These are phyloP conservation scores for Microsporum canis DNA, from an alignment of 2,329 filamentous ascomycete genomes.

Conservation along the genomic window DNA sequence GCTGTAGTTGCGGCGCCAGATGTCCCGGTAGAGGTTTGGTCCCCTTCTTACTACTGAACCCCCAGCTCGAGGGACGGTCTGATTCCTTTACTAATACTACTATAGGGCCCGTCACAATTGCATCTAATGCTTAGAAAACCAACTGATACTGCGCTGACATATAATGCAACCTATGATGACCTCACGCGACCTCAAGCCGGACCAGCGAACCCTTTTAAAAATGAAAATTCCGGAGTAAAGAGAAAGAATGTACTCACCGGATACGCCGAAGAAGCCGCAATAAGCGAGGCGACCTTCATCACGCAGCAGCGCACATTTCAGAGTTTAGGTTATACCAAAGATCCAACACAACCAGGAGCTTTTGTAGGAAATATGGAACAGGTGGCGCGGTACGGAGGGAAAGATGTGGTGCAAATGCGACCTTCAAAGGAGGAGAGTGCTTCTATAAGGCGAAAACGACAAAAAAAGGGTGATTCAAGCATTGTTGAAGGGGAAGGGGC, in stretches of 20 bases:
- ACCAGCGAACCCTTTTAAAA: conserved; percentile 64
- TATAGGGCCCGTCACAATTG: conserved; percentile 40
- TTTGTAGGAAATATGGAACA: conserved; percentile 40
- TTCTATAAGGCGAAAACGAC: conserved; percentile 58
- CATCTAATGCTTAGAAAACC: conserved; percentile 43
- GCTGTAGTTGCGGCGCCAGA: conserved; percentile 41
- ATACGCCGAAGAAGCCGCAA: conserved; percentile 71
- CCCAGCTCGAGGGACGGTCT: background rate
- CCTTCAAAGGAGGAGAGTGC: conserved; percentile 61
- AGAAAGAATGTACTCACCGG: conserved; percentile 78
- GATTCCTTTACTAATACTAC: conserved; percentile 24
- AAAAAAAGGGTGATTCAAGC: conserved; percentile 72
- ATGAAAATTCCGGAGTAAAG: conserved; percentile 49
- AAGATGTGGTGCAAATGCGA: conserved; percentile 43
- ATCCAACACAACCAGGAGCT: conserved; percentile 34
- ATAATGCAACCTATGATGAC: conserved; percentile 57
- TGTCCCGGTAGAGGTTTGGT: conserved; percentile 47
- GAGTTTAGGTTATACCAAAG: conserved; percentile 45
- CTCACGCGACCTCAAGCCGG: conserved; percentile 55
- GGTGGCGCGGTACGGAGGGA: conserved; percentile 36
- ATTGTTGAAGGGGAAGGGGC: conserved; percentile 77
- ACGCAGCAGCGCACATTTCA: conserved; percentile 76
- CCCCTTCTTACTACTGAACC: conserved; percentile 17
- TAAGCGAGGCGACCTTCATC: conserved; percentile 85
- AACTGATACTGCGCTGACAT: conserved; percentile 40